Evolutionary conservation across 371 early-diverging fungal genomes (phyloP).

Genomic region (Mucor lusitanicus): DNA sequence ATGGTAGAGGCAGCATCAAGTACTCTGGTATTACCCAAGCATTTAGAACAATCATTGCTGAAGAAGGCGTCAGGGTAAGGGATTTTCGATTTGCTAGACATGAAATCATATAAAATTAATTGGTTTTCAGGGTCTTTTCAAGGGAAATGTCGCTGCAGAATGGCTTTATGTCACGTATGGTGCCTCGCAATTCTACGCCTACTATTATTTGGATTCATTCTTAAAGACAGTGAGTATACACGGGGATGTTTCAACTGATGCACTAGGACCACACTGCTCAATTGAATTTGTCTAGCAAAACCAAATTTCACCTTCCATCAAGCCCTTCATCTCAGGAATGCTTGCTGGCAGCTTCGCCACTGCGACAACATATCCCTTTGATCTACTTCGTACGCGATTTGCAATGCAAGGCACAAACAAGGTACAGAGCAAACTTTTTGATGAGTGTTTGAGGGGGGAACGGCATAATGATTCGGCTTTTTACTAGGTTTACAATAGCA

Average conservation of each 20-base stretch:
- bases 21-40: conserved; percentile 58
- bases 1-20: conserved; percentile 21
- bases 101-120: not conserved
- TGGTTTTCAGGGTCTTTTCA: conserved; percentile 72
- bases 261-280: not conserved
- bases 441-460: not conserved
- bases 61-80: conserved; percentile 68
- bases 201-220: conserved; percentile 51
- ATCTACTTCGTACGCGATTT: conserved; percentile 88
- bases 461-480: not conserved
- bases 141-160: conserved; percentile 88
- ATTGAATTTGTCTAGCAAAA: not conserved
- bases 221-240: conserved; percentile 15
- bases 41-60: conserved; percentile 50
- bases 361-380: conserved; percentile 83
- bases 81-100: not conserved
- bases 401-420: conserved; percentile 72
- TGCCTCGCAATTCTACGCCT: conserved; percentile 80
- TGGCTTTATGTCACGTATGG: conserved; percentile 87
- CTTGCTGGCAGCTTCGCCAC: conserved; percentile 79
- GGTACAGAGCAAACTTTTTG: conserved; percentile 18
- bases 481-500: conserved; percentile 56
- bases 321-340: conserved; percentile 69
- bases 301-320: conserved; percentile 26
- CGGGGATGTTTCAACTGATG: not conserved